Base-by-base conservation (phyloP, 1,139 yeast genomes). In the Hyphopichia wangnamkhiaoensis region DNA sequence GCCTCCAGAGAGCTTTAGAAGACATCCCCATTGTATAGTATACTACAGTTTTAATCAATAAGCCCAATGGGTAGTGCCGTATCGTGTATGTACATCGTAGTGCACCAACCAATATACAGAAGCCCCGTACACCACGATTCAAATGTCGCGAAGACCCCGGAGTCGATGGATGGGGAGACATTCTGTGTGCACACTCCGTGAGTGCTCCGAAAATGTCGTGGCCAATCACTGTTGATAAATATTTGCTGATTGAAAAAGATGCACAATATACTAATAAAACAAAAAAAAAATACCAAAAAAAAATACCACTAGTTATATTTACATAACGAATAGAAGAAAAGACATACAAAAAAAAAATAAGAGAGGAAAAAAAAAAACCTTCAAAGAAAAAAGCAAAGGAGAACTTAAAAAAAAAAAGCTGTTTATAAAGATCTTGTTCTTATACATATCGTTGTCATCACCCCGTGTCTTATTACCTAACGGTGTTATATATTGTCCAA, bases 181-280 rank as follows among this genome's bases (percentile, higher is more conserved):
- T 27, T 27, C 17, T 5, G 16, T 9, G 17, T 10, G 17, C 17
- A 13, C 30, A 14, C 17, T 13, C n/a, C 15, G n/a, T 25, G 14
- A 19, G 8, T 26, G 32, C 33, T 9, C 8, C 38, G 20, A 13
- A 28, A 41, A 44, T 48, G 50, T 50, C 52, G 50, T 42, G 49
- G 45, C 67, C 67, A 61, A 60, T 60, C 66, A 61, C 48, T 50
- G 47, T 40, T 44, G 39, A 37, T 46, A 55, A 58, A 60, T 50
- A 58, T 44, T 49, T 61, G 67, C 66, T 62, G 65, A 62, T 59
- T 36, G 40, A 42, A 45, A 42, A 32, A 33, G 43, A 37, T 36
- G 42, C 42, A 35, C 38, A 32, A 31, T 17, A 34, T 15, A 36
- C 32, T 27, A 29, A 25, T 32, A 42, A 37, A 44, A 38, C 33